A percentile compares a stretch with the other conserved stretches of the same genome.
Conservation (phyloP, 805 yeast genomes). For the Kodamaea jinghongensis region DNA sequence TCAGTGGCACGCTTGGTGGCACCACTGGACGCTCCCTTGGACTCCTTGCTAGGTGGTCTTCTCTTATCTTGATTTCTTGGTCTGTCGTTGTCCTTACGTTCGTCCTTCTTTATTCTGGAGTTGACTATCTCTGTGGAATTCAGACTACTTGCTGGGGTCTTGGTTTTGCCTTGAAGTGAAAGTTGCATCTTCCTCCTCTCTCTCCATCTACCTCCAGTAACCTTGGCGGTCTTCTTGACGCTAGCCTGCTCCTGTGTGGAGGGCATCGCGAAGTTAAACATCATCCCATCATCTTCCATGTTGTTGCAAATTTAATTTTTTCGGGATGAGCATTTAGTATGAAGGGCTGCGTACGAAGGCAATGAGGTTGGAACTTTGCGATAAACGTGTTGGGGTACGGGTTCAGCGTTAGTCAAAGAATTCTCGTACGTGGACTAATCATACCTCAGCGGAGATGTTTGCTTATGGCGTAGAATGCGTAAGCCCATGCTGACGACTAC, state of each 20-base stretch:
- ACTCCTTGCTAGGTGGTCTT: slow-evolving; percentile 10
- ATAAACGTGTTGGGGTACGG: too few species aligned
- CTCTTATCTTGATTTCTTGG: slow-evolving; percentile 1
- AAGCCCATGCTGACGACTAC: too few species aligned
- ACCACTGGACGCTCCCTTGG: too few species aligned
- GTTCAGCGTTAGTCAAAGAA: too few species aligned
- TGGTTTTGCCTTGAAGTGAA: slow-evolving; percentile 45
- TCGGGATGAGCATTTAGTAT: neutral
- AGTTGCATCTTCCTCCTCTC: slow-evolving; percentile 67
- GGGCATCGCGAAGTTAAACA: slow-evolving; percentile 69
- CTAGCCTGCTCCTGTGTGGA: slow-evolving; percentile 22
- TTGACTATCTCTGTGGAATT: slow-evolving; percentile 24
- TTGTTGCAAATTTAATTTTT: slow-evolving; percentile 2
- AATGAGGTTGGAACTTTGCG: too few species aligned
- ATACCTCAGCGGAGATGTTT: too few species aligned
- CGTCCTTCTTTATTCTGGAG: slow-evolving; percentile 10
- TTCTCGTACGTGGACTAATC: too few species aligned
- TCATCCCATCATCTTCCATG: slow-evolving; percentile 57
- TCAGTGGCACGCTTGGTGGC: slow-evolving; percentile 13
- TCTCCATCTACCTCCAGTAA: slow-evolving; percentile 78
- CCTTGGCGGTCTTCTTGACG: slow-evolving; percentile 5
- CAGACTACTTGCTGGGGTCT: slow-evolving; percentile 29
- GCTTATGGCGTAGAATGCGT: too few species aligned
- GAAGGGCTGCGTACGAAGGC: too few species aligned
- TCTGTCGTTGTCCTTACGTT: slow-evolving; percentile 13